Base-by-base conservation (phyloP, 2,329 filamentous ascomycete genomes). In the Apiospora pterosperma region DNA sequence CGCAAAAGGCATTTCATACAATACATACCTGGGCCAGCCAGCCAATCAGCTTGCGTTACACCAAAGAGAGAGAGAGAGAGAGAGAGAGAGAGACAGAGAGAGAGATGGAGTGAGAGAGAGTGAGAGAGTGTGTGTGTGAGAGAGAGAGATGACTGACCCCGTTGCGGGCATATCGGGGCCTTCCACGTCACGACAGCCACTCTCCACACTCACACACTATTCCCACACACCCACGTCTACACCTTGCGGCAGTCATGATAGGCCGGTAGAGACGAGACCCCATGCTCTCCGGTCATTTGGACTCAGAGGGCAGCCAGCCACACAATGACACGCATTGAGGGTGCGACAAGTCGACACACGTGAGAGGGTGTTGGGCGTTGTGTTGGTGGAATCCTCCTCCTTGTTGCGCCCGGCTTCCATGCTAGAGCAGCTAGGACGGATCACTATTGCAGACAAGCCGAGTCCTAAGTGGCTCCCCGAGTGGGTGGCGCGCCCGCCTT, bases 81-180 rank as follows among this genome's bases (percentile, higher is more conserved):
- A n/a, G n/a, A n/a, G n/a, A n/a, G n/a, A n/a, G n/a, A n/a, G n/a
- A n/a, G n/a, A n/a, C n/a, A n/a, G n/a, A n/a, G n/a, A n/a, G n/a
- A n/a, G n/a, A n/a, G n/a, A n/a, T n/a, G n/a, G n/a, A n/a, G n/a
- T n/a, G n/a, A n/a, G n/a, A n/a, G n/a, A n/a, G n/a, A n/a, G n/a
- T n/a, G n/a, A n/a, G n/a, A n/a, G n/a, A n/a, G n/a, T n/a, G n/a
- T n/a, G n/a, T n/a, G n/a, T n/a, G n/a, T n/a, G n/a, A n/a, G n/a
- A n/a, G 42, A 25, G 21, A 10, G 42, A 55, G 48, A 55, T 55
- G 48, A 55, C 48, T 31, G 48, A 55, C 48, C 48, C n/a, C 48
- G 48, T 55, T 55, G 48, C 48, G 48, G n/a, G 25, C 48, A 55
- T 55, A 55, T 55, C 48, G 48, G 48, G 48, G 48, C 48, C 28